Evolutionary conservation across 2,329 filamentous ascomycete species (phyloP), one percentile per base, ranked within the genome.

Genomic region (Sclerotinia glacialis): DNA sequence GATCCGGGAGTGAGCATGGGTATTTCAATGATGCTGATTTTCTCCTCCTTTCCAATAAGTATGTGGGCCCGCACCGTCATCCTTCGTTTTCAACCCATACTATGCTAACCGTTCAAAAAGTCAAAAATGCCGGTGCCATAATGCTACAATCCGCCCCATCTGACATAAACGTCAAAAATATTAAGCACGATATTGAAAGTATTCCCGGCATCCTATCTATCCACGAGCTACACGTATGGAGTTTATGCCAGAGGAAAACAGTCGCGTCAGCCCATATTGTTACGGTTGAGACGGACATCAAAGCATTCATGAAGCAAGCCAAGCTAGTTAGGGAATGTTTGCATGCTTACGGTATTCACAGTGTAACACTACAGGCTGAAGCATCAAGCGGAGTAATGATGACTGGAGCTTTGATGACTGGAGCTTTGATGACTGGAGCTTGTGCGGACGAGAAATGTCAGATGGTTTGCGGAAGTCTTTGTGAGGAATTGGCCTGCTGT

Each of bases 211-310:
- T 92, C 23, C 76, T 85, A 26, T 86, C 86, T 0, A 82, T 92
- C 18, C 89, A 92, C 70, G 88, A 92, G 71, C 80, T 93, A 21
- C 89, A 91, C 71, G 84, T 92, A 69, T 93, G 90, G 89, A 83
- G 86, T 2, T 81, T 93, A 3, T 86, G 89, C 73, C 89, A 93
- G 77, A 81, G 82, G 62, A 91, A 90, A 72, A 81, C 85, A 5
- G 81, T 92, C 56, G 90, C 90, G 9, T 87, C 87, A 0, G 89
- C 87, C 1, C 89, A 92, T 73, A 79, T 93, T 1, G 81, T 89
- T 0, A 83, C 92, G 21, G 81, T 83, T 1, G 83, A 86, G 68
- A 79, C 82, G 62, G 82, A 82, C 11, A 76, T 90, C 31, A 75
- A 79, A 46, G 79, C 79, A 60, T 92, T 92, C 74, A 83, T 85